Evolutionary conservation across 371 early-diverging fungal genomes (phyloP).

Genomic region (Caulochytrium protostelioides): DNA sequence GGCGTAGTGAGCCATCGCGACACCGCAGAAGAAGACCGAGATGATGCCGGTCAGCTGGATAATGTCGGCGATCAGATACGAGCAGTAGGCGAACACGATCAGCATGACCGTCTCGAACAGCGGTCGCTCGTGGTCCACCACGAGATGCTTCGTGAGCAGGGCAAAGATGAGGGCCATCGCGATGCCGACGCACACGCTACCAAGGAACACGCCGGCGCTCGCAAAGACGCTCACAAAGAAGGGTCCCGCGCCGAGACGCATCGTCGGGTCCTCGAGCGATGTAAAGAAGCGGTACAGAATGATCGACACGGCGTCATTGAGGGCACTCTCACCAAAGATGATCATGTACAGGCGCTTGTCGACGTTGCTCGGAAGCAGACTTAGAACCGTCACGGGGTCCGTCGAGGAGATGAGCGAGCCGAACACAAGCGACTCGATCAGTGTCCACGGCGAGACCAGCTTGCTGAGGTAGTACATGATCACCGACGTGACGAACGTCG

Average conservation of each 20-base stretch:
- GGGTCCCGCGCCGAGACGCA: constrained; percentile 13
- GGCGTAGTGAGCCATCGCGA: constrained; percentile 30
- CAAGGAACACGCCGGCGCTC: constrained; percentile 21
- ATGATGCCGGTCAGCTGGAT: constrained; percentile 25
- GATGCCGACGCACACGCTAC: constrained; percentile 17
- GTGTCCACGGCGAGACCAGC: constrained; percentile 14
- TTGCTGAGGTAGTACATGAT: constrained; percentile 24
- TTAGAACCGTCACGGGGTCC: constrained; percentile 30
- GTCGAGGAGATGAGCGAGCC: constrained; percentile 31
- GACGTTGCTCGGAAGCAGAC: constrained; percentile 20
- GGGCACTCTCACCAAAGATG: constrained; percentile 31
- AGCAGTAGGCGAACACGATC: constrained; percentile 23
- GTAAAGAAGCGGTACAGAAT: constrained; percentile 31
- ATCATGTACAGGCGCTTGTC: constrained; percentile 27
- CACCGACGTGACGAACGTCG: constrained; percentile 21
- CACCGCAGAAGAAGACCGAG: constrained; percentile 26
- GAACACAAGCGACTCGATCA: constrained; percentile 24
- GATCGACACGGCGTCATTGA: constrained; percentile 32
- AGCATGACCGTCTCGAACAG: constrained; percentile 26
- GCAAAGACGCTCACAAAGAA: constrained; percentile 18
- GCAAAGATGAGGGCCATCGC: constrained; percentile 18
- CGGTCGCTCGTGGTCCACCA: constrained; percentile 13
- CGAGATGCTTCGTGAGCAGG: constrained; percentile 25
- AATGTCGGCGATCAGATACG: constrained; percentile 24
- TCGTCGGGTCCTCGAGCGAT: constrained; percentile 16